Conservation (phyloP, 805 yeast species). For the Myxozyma sirexii region DNA sequence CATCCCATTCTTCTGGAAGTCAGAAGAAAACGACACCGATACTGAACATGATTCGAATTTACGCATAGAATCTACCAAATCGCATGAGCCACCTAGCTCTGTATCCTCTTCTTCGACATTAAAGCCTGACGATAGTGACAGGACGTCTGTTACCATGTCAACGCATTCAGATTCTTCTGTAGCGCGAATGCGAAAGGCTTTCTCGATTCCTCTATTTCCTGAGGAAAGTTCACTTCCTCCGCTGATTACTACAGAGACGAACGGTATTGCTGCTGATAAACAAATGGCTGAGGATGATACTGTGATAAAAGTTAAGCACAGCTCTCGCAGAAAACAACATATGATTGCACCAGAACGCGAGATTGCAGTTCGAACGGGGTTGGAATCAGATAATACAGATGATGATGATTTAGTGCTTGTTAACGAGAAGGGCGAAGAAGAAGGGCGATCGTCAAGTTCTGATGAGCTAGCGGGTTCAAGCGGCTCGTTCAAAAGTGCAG, state of each 20-base stretch:
- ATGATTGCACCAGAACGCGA: constrained; percentile 18
- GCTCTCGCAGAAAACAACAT: constrained; percentile 16
- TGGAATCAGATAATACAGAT: constrained; percentile 3
- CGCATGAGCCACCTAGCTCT: background rate
- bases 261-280: constrained; percentile 20
- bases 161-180: constrained; percentile 12
- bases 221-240: constrained; percentile 30
- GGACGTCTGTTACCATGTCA: background rate
- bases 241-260: constrained; percentile 4
- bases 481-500: constrained; percentile 12
- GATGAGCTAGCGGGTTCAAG: constrained; percentile 12
- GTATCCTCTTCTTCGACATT: constrained; percentile 2
- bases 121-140: background rate
- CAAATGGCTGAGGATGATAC: background rate
- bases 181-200: constrained; percentile 12
- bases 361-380: constrained; percentile 3
- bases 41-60: background rate
- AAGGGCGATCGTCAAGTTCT: constrained; percentile 1
- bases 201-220: constrained; percentile 27
- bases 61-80: background rate
- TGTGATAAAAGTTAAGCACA: background rate
- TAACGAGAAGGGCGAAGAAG: constrained; percentile 19
- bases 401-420: constrained; percentile 16
- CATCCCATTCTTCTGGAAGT: constrained; percentile 35
- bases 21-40: constrained; percentile 20